phyloP scores from a whole-genome alignment of 2,329 filamentous ascomycete species.

The Fusarium sp. region DNA sequence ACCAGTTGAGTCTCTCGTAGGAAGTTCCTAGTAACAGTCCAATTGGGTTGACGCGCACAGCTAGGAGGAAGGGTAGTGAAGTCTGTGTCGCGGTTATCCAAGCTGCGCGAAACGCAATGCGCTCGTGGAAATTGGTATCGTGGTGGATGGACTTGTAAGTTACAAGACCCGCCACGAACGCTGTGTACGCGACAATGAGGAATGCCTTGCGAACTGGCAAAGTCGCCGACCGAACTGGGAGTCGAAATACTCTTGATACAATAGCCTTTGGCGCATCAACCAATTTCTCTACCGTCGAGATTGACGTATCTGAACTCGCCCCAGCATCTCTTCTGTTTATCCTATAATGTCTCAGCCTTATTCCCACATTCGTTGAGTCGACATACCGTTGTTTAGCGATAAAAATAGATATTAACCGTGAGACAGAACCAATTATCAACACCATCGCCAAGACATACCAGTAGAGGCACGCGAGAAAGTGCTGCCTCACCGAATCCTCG shows the following conservation, averaged over 20 bases:
- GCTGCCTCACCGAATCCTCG: conserved; percentile 39
- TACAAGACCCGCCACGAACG: conserved; percentile 33
- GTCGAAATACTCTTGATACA: not conserved
- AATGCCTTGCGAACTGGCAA: conserved; percentile 31
- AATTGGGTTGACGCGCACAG: conserved; percentile 38
- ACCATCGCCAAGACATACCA: conserved; percentile 37
- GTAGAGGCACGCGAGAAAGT: conserved; percentile 38
- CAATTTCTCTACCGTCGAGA: conserved; percentile 26
- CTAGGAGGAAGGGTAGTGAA: conserved; percentile 36
- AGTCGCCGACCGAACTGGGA: conserved; percentile 18
- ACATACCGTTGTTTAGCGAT: conserved; percentile 39
- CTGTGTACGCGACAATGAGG: conserved; percentile 26
- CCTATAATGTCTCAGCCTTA: conserved; percentile 3
- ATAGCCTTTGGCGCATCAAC: conserved; percentile 24
- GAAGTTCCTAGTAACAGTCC: conserved; percentile 36
- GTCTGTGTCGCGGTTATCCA: conserved; percentile 41
- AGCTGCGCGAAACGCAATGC: conserved; percentile 40
- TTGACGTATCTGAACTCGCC: conserved; percentile 14
- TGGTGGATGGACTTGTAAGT: conserved; percentile 41
- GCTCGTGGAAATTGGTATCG: conserved; percentile 39
- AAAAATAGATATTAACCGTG: conserved; percentile 23
- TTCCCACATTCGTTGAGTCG: not conserved
- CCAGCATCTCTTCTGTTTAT: conserved; percentile 27
- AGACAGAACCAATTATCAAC: conserved; percentile 23
- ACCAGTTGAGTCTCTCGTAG: conserved; percentile 42